Conservation (phyloP, 2,329 filamentous ascomycete genomes). For the Huntiella bhutanensis region DNA sequence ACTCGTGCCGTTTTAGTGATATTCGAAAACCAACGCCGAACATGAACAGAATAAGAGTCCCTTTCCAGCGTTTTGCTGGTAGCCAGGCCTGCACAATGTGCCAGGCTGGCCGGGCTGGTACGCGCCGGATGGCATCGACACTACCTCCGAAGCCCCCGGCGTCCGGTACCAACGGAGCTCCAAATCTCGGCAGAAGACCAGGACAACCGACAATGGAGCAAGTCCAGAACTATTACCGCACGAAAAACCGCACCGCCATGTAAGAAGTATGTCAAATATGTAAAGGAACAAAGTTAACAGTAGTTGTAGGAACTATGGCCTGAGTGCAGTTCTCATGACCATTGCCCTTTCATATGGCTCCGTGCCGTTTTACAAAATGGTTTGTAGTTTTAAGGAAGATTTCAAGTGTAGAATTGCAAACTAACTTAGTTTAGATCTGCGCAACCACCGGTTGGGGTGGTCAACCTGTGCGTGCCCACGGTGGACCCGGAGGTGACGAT, state of each 20-base stretch:
- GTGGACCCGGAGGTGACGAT: slow-evolving; percentile 27
- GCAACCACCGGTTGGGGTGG: slow-evolving; percentile 82
- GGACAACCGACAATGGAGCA: slow-evolving; percentile 35
- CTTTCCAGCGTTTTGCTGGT: slow-evolving; percentile 7
- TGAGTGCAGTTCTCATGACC: slow-evolving; percentile 62
- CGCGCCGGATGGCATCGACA: slow-evolving; percentile 10
- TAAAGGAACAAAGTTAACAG: background rate
- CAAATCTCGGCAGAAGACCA: slow-evolving; percentile 16
- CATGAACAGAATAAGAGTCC: slow-evolving; percentile 10
- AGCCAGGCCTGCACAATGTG: slow-evolving; percentile 9
- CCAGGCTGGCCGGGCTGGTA: slow-evolving; percentile 7
- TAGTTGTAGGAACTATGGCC: slow-evolving; percentile 43
- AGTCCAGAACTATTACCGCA: slow-evolving; percentile 42
- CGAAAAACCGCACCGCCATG: slow-evolving; percentile 45
- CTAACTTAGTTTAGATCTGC: slow-evolving; percentile 40
- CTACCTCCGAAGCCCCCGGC: slow-evolving; percentile 7
- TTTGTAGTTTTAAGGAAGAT: slow-evolving; percentile 17
- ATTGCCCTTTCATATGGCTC: slow-evolving; percentile 67
- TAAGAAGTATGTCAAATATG: slow-evolving; percentile 14
- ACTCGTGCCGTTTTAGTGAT: background rate
- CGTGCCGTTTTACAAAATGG: slow-evolving; percentile 78
- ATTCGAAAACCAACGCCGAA: background rate
- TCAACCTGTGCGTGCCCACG: slow-evolving; percentile 70
- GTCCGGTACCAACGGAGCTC: slow-evolving; percentile 11
- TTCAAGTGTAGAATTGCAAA: background rate